Evolutionary conservation across 2,329 filamentous ascomycete genomes (phyloP).

Genomic region (Pezicula carpinea): DNA sequence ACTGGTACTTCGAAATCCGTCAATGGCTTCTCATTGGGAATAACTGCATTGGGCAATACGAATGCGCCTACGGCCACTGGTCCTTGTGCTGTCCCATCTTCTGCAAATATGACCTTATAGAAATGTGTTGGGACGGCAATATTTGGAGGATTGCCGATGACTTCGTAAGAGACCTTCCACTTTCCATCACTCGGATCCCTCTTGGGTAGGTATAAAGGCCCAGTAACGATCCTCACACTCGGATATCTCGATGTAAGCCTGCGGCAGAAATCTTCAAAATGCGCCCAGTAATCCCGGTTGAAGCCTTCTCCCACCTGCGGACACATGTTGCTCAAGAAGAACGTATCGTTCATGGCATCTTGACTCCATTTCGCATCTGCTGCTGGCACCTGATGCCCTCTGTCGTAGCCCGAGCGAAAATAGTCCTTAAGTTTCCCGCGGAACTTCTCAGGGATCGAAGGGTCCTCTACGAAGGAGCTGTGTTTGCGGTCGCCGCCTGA

Average conservation of each 20-base stretch:
- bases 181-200: constrained; percentile 79
- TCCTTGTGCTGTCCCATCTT: constrained; percentile 66
- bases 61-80: constrained; percentile 90
- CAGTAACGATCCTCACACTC: constrained; percentile 85
- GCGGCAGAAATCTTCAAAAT: constrained; percentile 96
- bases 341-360: constrained; percentile 90
- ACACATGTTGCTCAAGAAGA: constrained; percentile 93
- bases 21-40: constrained; percentile 82
- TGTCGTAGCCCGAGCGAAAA: constrained; percentile 88
- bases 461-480: constrained; percentile 79
- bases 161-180: constrained; percentile 93
- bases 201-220: constrained; percentile 87
- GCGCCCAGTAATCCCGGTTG: constrained; percentile 98
- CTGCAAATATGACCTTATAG: constrained; percentile 97
- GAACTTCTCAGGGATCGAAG: constrained; percentile 75
- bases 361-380: constrained; percentile 97
- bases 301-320: constrained; percentile 97
- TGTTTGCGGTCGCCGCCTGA: constrained; percentile 79
- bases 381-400: constrained; percentile 94
- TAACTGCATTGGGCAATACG: constrained; percentile 86
- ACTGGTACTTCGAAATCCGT: constrained; percentile 92
- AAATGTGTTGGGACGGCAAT: constrained; percentile 97
- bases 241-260: constrained; percentile 77
- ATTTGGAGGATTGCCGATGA: constrained; percentile 89
- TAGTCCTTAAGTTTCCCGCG: constrained; percentile 90